Evolutionary conservation across 768 basidiomycete species (phyloP).

Genomic region (Leccinum subgranulosum): DNA sequence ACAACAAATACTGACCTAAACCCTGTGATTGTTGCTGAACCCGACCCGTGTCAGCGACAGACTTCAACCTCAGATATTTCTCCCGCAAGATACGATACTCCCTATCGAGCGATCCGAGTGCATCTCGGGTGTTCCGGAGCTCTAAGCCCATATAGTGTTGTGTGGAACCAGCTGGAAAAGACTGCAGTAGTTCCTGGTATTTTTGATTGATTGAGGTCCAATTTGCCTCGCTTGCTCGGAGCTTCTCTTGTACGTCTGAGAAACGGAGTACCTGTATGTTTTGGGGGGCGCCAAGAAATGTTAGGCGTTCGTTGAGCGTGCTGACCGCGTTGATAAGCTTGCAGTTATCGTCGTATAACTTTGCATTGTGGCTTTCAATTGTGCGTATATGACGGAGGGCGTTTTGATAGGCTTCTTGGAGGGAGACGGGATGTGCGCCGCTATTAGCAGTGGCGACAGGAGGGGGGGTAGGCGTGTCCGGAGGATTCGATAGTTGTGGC

Average conservation of each 20-base stretch:
- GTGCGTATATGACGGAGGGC: conserved; percentile 32
- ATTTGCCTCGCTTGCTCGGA: conserved; percentile 22
- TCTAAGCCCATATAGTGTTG: conserved; percentile 19
- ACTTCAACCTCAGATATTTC: conserved; percentile 21
- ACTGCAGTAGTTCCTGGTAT: conserved; percentile 24
- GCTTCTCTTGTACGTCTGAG: conserved; percentile 24
- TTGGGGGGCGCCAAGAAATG: conserved; percentile 15
- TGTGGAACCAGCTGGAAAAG: conserved; percentile 7
- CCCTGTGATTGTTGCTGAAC: conserved; percentile 10
- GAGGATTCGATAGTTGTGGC: background rate
- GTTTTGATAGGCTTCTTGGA: conserved; percentile 24
- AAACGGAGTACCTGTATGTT: conserved; percentile 17
- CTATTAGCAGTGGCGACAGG: background rate
- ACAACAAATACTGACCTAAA: conserved; percentile 1
- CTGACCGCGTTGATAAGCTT: conserved; percentile 28
- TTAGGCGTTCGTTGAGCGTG: conserved; percentile 30
- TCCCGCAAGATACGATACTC: conserved; percentile 19
- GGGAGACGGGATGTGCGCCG: conserved; percentile 45
- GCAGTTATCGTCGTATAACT: conserved; percentile 39
- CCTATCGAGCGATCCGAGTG: conserved; percentile 19
- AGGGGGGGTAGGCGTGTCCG: conserved; percentile 4
- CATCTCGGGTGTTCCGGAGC: conserved; percentile 16
- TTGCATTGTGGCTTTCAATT: conserved; percentile 29
- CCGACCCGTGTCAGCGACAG: conserved; percentile 1
- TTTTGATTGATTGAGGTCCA: conserved; percentile 16